phyloP scores from a whole-genome alignment of 306 rosid genomes.

The Mimosa bimucronata region DNA sequence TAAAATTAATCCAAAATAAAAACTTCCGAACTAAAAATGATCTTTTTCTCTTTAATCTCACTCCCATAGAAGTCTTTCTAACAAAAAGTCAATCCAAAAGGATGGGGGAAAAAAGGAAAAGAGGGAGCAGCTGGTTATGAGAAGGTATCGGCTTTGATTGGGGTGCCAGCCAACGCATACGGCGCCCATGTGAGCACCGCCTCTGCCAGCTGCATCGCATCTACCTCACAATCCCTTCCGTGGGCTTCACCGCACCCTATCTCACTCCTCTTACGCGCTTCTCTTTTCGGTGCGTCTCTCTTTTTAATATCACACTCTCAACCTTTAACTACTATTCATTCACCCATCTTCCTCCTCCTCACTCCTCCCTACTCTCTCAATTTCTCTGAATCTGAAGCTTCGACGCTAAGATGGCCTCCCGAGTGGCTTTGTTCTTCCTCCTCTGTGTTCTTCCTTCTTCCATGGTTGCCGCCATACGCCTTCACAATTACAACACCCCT shows the following conservation, averaged over 20 bases:
- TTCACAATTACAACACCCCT: slow-evolving; percentile 43
- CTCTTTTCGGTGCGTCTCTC: slow-evolving; percentile 12
- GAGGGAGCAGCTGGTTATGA: not conserved
- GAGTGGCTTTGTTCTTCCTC: slow-evolving; percentile 45
- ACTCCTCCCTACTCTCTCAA: not conserved
- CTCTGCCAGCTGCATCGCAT: no score
- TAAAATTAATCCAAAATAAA: no score
- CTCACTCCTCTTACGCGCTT: slow-evolving; percentile 35
- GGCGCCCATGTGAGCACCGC: no score
- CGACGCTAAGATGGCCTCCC: slow-evolving; percentile 46
- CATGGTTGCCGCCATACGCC: slow-evolving; percentile 67
- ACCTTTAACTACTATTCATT: not conserved
- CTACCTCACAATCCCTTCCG: not conserved
- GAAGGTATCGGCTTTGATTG: not conserved
- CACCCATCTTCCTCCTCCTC: not conserved
- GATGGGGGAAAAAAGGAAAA: no score
- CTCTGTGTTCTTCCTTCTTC: slow-evolving; percentile 79
- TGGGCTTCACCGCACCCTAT: not conserved
- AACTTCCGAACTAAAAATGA: no score
- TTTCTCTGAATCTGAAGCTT: not conserved
- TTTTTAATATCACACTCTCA: not conserved
- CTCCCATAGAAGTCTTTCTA: no score
- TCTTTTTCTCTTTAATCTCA: no score
- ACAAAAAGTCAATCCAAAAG: no score
- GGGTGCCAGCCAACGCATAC: no score